phyloP scores from a whole-genome alignment of 768 basidiomycete species.

The Rhizopogon rudus region DNA sequence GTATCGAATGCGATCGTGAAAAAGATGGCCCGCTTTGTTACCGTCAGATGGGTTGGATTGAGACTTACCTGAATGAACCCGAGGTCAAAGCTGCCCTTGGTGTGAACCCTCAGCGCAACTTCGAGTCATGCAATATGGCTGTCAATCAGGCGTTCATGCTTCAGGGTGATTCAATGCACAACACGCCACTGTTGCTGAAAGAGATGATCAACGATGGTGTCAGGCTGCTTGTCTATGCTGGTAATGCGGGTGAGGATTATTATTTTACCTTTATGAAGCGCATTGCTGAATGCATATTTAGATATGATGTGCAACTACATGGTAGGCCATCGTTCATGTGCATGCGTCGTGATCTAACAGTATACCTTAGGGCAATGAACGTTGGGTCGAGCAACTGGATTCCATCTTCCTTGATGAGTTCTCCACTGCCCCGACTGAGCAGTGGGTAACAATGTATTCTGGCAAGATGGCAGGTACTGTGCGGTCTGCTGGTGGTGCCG shows the following conservation, averaged over 20 bases:
- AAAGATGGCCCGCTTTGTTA: constrained; percentile 77
- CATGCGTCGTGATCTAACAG: background rate
- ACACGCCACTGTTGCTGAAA: constrained; percentile 73
- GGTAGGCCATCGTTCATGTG: constrained; percentile 29
- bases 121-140: constrained; percentile 71
- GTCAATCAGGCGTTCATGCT: constrained; percentile 77
- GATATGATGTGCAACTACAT: constrained; percentile 90
- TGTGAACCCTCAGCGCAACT: constrained; percentile 52
- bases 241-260: constrained; percentile 57
- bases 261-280: background rate
- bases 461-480: constrained; percentile 64
- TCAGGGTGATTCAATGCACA: constrained; percentile 85
- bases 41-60: constrained; percentile 80
- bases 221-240: constrained; percentile 84
- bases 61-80: constrained; percentile 79
- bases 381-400: constrained; percentile 65
- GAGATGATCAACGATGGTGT: constrained; percentile 81
- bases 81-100: constrained; percentile 77
- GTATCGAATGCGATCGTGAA: constrained; percentile 63
- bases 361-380: constrained; percentile 63
- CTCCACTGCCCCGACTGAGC: constrained; percentile 36
- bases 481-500: constrained; percentile 60
- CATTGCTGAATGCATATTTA: constrained; percentile 16
- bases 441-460: constrained; percentile 51
- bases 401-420: constrained; percentile 63